Conservation (phyloP, 148 eudicot genomes). For the Rhododendron mucronatum region DNA sequence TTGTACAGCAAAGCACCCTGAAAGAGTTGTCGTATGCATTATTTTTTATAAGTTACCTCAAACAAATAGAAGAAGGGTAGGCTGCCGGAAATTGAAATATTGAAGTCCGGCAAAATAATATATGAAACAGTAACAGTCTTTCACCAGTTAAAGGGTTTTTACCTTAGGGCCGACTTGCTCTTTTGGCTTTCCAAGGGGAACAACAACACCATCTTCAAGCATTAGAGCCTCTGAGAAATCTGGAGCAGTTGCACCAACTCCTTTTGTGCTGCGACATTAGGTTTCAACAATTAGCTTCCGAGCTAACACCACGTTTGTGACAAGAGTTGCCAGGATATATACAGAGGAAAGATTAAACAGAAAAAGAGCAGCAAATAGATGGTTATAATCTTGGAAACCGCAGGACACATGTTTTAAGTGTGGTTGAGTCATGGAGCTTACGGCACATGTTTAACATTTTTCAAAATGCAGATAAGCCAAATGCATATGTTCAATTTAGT, state of each 20-base stretch:
- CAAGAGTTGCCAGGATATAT: background rate
- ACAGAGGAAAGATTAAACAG: background rate
- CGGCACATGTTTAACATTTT: background rate
- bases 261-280: slow-evolving; percentile 71
- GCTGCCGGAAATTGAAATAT: background rate
- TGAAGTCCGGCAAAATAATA: background rate
- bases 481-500: background rate
- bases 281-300: background rate
- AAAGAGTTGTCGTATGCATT: slow-evolving; percentile 15
- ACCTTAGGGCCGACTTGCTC: slow-evolving; percentile 42
- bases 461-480: background rate
- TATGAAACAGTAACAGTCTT: background rate
- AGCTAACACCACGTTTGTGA: background rate
- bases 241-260: slow-evolving; percentile 84
- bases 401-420: background rate
- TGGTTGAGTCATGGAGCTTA: background rate
- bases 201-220: slow-evolving; percentile 73
- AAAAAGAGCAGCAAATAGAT: background rate
- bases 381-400: background rate
- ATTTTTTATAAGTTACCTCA: background rate
- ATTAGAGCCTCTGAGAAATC: slow-evolving; percentile 48
- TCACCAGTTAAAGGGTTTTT: background rate
- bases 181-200: slow-evolving; percentile 75
- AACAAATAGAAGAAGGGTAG: background rate
- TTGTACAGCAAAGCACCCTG: slow-evolving; percentile 77